A percentile compares a stretch with the other conserved stretches of the same genome.
Conservation (phyloP, 2,329 filamentous ascomycete species). For the Diaporthe citriasiana region DNA sequence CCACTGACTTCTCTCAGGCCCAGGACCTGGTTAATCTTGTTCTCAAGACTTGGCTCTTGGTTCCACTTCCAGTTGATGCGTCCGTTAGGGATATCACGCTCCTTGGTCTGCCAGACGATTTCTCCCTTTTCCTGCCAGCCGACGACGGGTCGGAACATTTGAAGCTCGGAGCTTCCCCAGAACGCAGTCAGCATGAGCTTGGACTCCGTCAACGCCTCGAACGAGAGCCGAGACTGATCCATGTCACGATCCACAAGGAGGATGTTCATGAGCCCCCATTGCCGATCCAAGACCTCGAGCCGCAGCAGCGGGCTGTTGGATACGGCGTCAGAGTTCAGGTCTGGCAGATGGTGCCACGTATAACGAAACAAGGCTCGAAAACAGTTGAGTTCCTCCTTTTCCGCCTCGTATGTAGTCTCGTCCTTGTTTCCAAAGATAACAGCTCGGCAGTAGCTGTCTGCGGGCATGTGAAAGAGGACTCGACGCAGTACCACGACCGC, state of each 20-base stretch:
- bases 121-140: not conserved
- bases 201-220: not conserved
- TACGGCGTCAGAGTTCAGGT: not conserved
- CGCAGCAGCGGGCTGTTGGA: not conserved
- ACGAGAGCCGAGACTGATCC: not conserved
- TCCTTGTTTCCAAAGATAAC: not conserved
- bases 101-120: not conserved
- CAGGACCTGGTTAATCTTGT: not conserved
- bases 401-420: not conserved
- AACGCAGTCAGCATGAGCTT: not conserved
- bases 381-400: not conserved
- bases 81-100: not conserved
- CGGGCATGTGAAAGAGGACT: not conserved
- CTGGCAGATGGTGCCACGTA: not conserved
- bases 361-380: not conserved
- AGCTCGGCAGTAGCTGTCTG: not conserved
- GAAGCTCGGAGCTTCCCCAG: not conserved
- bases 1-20: not conserved
- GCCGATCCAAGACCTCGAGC: not conserved
- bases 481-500: not conserved
- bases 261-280: not conserved
- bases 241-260: not conserved
- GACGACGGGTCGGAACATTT: not conserved
- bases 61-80: not conserved
- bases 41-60: not conserved